Percentiles rank a stretch among this genome's conserved stretches.
These are phyloP conservation scores for Penicillium fuscoglaucum DNA, from an alignment of 2,329 filamentous ascomycete genomes.

Conservation along the genomic window DNA sequence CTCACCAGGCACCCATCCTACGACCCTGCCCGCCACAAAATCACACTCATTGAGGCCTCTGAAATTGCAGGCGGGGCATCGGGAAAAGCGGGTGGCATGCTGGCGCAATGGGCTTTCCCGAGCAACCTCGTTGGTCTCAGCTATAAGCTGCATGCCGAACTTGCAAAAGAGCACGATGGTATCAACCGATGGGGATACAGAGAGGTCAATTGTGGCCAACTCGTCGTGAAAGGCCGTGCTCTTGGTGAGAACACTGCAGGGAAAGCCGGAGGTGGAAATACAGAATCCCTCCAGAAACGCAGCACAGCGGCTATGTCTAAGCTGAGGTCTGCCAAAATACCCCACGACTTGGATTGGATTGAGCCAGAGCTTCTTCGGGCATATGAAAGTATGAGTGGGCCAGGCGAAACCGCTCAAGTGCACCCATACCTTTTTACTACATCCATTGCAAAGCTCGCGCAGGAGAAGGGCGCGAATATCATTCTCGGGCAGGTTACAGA, in stretches of 20 bases:
- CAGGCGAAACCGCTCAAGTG: constrained; percentile 83
- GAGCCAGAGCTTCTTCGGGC: constrained; percentile 63
- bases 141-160: constrained; percentile 76
- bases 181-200: constrained; percentile 83
- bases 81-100: constrained; percentile 87
- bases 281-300: constrained; percentile 58
- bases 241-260: constrained; percentile 36
- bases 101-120: constrained; percentile 91
- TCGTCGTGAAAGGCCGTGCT: constrained; percentile 54
- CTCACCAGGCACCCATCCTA: constrained; percentile 82
- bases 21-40: constrained; percentile 69
- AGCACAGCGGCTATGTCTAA: constrained; percentile 52
- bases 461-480: constrained; percentile 67
- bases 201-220: constrained; percentile 69
- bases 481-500: constrained; percentile 67
- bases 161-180: constrained; percentile 82
- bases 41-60: constrained; percentile 84
- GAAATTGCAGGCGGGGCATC: constrained; percentile 87
- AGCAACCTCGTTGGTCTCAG: constrained; percentile 79
- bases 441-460: constrained; percentile 73
- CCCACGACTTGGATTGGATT: constrained; percentile 82
- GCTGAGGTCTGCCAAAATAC: constrained; percentile 62
- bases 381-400: constrained; percentile 83
- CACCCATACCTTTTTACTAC: constrained; percentile 91
- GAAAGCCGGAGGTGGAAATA: constrained; percentile 34